phyloP scores from a whole-genome alignment of 140 eudicot species.

The Oenanthe javanica region DNA sequence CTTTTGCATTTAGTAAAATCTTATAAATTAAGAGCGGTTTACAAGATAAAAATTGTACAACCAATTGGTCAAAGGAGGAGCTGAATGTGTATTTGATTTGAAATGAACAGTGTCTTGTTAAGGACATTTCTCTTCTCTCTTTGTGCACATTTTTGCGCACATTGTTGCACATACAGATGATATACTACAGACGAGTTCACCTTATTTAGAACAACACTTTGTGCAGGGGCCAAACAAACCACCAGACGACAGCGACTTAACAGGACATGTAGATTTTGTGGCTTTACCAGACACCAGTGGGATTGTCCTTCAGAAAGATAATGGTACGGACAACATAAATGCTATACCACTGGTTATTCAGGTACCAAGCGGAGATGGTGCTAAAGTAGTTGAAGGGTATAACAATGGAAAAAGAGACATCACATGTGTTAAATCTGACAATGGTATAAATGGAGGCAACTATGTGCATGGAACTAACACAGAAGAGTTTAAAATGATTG shows the following conservation, averaged over 20 bases:
- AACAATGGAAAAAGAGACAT: neutral
- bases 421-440: neutral
- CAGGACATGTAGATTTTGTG: neutral
- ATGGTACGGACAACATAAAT: neutral
- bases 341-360: neutral
- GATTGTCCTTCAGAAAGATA: neutral
- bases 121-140: neutral
- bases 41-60: neutral
- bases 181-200: neutral
- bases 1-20: neutral
- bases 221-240: neutral
- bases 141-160: neutral
- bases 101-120: neutral
- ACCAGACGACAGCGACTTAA: neutral
- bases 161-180: neutral
- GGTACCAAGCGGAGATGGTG: neutral
- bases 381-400: neutral
- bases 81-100: neutral
- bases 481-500: constrained; percentile 4
- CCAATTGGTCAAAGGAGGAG: neutral
- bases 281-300: constrained; percentile 5
- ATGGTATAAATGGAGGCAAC: neutral
- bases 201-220: neutral
- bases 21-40: neutral
- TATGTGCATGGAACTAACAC: neutral